These are phyloP conservation scores for Penicillium sp. DNA, from an alignment of 2,329 filamentous ascomycete genomes.

Conservation along the genomic window DNA sequence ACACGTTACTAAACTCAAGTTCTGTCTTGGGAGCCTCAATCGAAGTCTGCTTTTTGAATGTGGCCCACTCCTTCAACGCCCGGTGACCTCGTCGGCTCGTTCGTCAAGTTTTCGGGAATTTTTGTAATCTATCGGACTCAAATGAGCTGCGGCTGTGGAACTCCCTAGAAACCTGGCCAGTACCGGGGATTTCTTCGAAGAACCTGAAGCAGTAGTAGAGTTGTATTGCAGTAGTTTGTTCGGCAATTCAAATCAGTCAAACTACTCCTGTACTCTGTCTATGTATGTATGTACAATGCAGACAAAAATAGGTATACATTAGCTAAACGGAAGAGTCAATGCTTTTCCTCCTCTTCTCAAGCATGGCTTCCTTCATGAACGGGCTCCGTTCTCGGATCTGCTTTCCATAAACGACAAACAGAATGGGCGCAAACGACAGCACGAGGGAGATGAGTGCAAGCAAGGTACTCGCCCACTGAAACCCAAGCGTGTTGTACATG, in stretches of 20 bases:
- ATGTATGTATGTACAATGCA: not conserved
- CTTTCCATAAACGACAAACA: constrained; percentile 42
- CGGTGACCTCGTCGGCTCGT: not conserved
- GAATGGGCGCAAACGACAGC: constrained; percentile 38
- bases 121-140: not conserved
- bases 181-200: not conserved
- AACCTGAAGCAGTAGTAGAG: not conserved
- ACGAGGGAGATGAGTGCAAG: constrained; percentile 43
- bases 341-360: constrained; percentile 27
- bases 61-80: not conserved
- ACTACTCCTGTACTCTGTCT: not conserved
- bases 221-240: not conserved
- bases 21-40: not conserved
- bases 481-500: constrained; percentile 43
- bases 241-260: not conserved
- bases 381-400: constrained; percentile 34
- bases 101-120: not conserved
- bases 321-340: constrained; percentile 19
- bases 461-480: constrained; percentile 44
- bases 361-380: constrained; percentile 28
- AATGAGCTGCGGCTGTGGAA: not conserved
- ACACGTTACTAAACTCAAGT: not conserved
- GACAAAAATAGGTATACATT: not conserved
- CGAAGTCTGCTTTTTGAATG: not conserved
- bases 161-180: not conserved